Base-by-base conservation (phyloP, 306 rosid species). In the Dalbergia cochinchinensis region DNA sequence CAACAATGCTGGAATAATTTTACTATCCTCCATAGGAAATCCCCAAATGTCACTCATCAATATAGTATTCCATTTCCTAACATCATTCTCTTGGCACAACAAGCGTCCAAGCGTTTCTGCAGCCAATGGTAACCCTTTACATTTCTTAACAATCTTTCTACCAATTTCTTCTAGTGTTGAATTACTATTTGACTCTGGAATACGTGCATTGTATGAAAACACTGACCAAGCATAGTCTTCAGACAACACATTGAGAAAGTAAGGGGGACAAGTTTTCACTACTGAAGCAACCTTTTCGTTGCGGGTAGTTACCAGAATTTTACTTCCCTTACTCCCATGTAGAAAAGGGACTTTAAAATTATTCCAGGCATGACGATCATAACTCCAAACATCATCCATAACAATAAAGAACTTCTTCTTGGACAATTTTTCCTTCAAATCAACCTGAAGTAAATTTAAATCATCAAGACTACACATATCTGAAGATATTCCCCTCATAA, bases 51-150 rank as follows among this genome's bases (percentile, higher is more conserved):
- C 63, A 55, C 34, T 37, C 11, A 65, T 53, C 34, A 19, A 31
- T 69, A 79, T 51, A 13, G 11, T 50, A 1, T 39, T 42, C 76
- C 87, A 79, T 0, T 65, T 26, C 20, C 7, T 13, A 3, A 63
- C 18, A 4, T 60, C 58, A 63, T 16, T 20, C 31, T 68, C 63
- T 0, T 15, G 5, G 7, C 66, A 35, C 71, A 85, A 42, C 51
- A 81, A 50, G 19, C 85, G 51, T 42, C 87, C 85, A 8, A 85
- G 65, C 11, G 78, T 41, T 68, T 81, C 67, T 35, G 48, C 39
- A n/a, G 81, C 87, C 33, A 80, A 81, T 13, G 91, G 91, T n/a
- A 84, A 64, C 5, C 91, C 85, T 15, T 35, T 71, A 61, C 89
- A 85, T 31, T 77, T 82, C 13, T 20, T 4, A 0, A 66, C 72